Base-by-base conservation (phyloP, 2,329 filamentous ascomycete genomes). In the Fusarium sp. region DNA sequence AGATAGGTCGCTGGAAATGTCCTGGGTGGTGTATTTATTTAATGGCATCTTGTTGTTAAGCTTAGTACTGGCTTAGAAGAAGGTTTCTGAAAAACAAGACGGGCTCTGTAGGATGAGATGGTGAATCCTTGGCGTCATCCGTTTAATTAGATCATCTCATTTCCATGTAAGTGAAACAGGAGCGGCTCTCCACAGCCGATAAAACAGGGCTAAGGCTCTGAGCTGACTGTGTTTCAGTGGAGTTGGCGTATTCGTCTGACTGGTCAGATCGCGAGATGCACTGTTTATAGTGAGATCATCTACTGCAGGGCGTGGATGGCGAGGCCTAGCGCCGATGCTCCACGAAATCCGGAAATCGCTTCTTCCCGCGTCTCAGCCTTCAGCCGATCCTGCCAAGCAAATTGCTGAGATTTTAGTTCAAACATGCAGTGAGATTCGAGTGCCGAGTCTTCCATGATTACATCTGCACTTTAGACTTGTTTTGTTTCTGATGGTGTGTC, bases 11-110 rank as follows among this genome's bases (percentile, higher is more conserved):
- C n/a, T 20, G 11, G 27, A 18, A 21, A 42, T 51, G 20, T 11
- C 39, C 56, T 25, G 59, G 59, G 59, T n/a, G 17, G 7, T 63
- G 59, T 33, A 49, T 59, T 53, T 63, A 63, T 63, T 63, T 59
- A 63, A 59, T 18, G 17, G 36, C 3, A 36, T 8, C 31, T 42
- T 27, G 25, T 39, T 27, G 35, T 40, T 31, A 11, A 4, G 14
- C 36, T 33, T 39, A 14, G 6, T 6, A 25, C 17, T 6, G 11
- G 20, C 14, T 29, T 25, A 21, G 11, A 25, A 36, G 35, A 50
- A 9, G 4, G 31, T 7, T 14, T 33, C 31, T 33, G 5, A 18
- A 18, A 29, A 33, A 43, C 8, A 41, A 9, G 18, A 3, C 29
- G 2, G 39, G 37, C 25, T n/a, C 14, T 10, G 15, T 4, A 40